These are phyloP conservation scores for Lasiodiplodia citricola DNA, from an alignment of 2,329 filamentous ascomycete genomes.

Conservation along the genomic window DNA sequence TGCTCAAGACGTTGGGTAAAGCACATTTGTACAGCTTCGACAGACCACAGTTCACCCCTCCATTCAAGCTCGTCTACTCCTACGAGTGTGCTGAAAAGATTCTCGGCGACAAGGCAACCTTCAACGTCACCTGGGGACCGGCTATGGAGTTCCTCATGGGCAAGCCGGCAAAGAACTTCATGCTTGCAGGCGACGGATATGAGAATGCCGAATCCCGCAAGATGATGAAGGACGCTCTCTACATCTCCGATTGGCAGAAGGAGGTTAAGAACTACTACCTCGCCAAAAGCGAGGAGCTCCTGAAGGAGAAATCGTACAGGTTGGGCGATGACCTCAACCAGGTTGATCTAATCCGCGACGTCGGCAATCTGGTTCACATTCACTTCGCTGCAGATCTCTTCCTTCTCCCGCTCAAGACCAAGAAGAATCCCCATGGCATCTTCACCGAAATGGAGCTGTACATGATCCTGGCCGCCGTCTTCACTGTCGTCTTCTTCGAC, in stretches of 20 bases:
- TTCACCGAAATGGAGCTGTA: slow-evolving; percentile 62
- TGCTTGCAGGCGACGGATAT: slow-evolving; percentile 52
- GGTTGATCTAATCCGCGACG: slow-evolving; percentile 70
- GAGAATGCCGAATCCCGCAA: slow-evolving; percentile 38
- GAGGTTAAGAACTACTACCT: slow-evolving; percentile 73
- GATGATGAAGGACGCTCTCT: slow-evolving; percentile 60
- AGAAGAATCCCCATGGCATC: slow-evolving; percentile 55
- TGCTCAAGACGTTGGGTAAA: slow-evolving; percentile 70
- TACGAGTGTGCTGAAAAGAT: slow-evolving; percentile 68
- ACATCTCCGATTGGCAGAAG: slow-evolving; percentile 65
- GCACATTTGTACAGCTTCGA: slow-evolving; percentile 73
- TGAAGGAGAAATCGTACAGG: slow-evolving; percentile 68
- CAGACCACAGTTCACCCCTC: slow-evolving; percentile 57
- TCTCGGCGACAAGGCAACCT: slow-evolving; percentile 65
- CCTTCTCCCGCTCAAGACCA: slow-evolving; percentile 61
- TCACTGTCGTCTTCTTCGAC: slow-evolving; percentile 61
- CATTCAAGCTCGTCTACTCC: slow-evolving; percentile 59
- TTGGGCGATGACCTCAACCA: slow-evolving; percentile 64
- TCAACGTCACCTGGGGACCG: slow-evolving; percentile 69
- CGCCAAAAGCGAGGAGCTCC: slow-evolving; percentile 64
- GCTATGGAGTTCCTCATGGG: slow-evolving; percentile 69
- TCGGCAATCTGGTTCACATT: slow-evolving; percentile 60
- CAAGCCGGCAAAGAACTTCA: slow-evolving; percentile 60
- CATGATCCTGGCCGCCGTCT: slow-evolving; percentile 58
- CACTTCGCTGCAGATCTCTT: slow-evolving; percentile 62